Evolutionary conservation across 2,329 filamentous ascomycete genomes (phyloP).

Genomic region (Pestalotiopsis sp.): DNA sequence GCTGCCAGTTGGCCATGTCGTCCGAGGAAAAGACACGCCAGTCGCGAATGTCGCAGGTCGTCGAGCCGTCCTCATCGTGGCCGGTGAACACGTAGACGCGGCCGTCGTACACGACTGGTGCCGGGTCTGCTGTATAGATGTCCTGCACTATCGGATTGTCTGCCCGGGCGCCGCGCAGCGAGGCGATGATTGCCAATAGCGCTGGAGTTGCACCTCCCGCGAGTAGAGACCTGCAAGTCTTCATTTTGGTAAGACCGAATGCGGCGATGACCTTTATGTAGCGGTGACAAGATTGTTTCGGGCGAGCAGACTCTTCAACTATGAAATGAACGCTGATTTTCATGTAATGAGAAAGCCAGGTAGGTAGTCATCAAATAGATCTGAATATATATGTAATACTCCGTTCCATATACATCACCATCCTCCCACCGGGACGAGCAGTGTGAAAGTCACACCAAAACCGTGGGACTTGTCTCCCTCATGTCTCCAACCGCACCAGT

Average conservation of each 20-base stretch:
- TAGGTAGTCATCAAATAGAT: no score
- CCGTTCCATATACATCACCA: no score
- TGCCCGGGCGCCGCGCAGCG: constrained; percentile 12
- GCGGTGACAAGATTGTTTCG: no score
- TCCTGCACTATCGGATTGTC: constrained; percentile 25
- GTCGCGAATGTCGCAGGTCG: constrained; percentile 28
- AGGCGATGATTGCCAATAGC: constrained; percentile 1
- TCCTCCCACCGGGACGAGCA: no score
- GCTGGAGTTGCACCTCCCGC: background rate
- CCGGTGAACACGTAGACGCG: constrained; percentile 31
- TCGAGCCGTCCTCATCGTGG: constrained; percentile 30
- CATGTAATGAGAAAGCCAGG: no score
- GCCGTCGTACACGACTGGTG: constrained; percentile 28
- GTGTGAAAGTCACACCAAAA: no score
- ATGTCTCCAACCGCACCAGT: no score
- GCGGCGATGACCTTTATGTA: no score
- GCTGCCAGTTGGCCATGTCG: constrained; percentile 36
- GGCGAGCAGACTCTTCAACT: no score
- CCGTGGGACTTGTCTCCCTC: no score
- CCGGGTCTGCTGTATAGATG: constrained; percentile 28
- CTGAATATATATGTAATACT: no score
- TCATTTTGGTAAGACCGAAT: background rate
- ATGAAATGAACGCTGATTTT: no score
- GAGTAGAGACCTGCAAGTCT: background rate
- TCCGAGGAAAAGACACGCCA: constrained; percentile 33